Evolutionary conservation across 2,329 filamentous ascomycete species (phyloP).

Genomic region (Drechslera avenae): DNA sequence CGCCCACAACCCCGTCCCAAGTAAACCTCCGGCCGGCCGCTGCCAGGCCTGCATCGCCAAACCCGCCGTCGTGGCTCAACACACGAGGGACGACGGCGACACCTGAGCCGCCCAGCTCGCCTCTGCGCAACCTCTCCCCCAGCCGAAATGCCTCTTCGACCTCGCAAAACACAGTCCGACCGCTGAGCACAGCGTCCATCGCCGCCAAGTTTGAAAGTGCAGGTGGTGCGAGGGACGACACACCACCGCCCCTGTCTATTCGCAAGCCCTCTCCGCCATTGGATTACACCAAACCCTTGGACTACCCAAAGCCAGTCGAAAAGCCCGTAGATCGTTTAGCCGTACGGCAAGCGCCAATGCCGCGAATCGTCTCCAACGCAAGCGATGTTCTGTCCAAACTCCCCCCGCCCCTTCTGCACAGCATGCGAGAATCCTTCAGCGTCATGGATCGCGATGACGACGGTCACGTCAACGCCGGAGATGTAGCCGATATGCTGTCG

Average conservation of each 20-base stretch:
- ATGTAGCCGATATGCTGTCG: slow-evolving; percentile 84
- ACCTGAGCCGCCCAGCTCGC: slow-evolving; percentile 39
- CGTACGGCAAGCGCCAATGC: slow-evolving; percentile 31
- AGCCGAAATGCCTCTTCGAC: slow-evolving; percentile 27
- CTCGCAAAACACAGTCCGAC: slow-evolving; percentile 28
- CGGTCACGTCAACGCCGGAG: slow-evolving; percentile 78
- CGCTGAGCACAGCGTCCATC: slow-evolving; percentile 40
- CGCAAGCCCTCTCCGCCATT: slow-evolving; percentile 11
- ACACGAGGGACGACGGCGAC: slow-evolving; percentile 36
- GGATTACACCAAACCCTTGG: slow-evolving; percentile 6
- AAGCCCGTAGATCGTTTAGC: slow-evolving; percentile 52
- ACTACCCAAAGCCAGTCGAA: slow-evolving; percentile 5
- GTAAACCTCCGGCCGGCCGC: slow-evolving; percentile 40
- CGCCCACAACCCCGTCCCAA: slow-evolving; percentile 32
- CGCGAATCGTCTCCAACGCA: slow-evolving; percentile 33
- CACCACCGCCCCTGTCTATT: slow-evolving; percentile 25
- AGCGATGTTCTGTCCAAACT: slow-evolving; percentile 66
- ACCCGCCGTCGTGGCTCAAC: slow-evolving; percentile 45
- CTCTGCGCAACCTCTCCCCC: slow-evolving; percentile 34
- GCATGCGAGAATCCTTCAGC: slow-evolving; percentile 90
- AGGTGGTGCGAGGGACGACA: slow-evolving; percentile 36
- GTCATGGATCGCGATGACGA: slow-evolving; percentile 90
- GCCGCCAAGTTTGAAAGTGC: slow-evolving; percentile 44
- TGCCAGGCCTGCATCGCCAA: slow-evolving; percentile 41
- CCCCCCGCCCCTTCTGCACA: slow-evolving; percentile 80